Percentiles rank a stretch among this genome's conserved stretches.
phyloP scores from a whole-genome alignment of 2,329 filamentous ascomycete genomes.

The Septoria linicola region DNA sequence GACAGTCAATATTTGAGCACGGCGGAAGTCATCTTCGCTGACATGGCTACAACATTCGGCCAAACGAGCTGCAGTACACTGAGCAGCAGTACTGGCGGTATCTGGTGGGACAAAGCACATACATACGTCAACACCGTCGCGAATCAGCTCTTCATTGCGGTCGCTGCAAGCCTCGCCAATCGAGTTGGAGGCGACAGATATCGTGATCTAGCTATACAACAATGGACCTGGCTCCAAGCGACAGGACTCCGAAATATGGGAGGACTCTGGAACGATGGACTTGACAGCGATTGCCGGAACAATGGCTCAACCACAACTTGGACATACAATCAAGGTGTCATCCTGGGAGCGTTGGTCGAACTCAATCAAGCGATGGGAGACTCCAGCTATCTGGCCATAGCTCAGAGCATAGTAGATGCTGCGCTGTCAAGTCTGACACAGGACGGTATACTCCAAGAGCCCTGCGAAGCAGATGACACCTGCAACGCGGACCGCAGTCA shows the following conservation, averaged over 20 bases:
- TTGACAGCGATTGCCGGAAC: conserved; percentile 52
- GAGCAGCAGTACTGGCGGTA: conserved; percentile 34
- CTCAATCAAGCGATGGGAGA: conserved; percentile 42
- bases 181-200: conserved; percentile 46
- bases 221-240: conserved; percentile 53
- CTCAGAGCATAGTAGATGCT: conserved; percentile 41
- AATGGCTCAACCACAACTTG: conserved; percentile 42
- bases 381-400: conserved; percentile 37
- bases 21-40: conserved; percentile 51
- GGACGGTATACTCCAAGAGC: conserved; percentile 44
- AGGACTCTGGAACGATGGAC: conserved; percentile 57
- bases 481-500: conserved; percentile 51
- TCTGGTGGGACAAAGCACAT: conserved; percentile 49
- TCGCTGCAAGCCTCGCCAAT: conserved; percentile 56
- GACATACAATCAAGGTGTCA: conserved; percentile 60
- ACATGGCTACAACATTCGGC: conserved; percentile 44
- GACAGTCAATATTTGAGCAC: conserved; percentile 46
- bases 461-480: conserved; percentile 28
- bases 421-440: conserved; percentile 38
- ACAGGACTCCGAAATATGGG: conserved; percentile 51
- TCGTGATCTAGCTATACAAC: conserved; percentile 45
- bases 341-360: conserved; percentile 58
- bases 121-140: conserved; percentile 54
- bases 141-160: conserved; percentile 56
- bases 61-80: conserved; percentile 38